Percentiles rank a stretch among this genome's conserved stretches.
Conservation (phyloP, 1,139 yeast species). For the Blastobotrys buckinghamii region DNA sequence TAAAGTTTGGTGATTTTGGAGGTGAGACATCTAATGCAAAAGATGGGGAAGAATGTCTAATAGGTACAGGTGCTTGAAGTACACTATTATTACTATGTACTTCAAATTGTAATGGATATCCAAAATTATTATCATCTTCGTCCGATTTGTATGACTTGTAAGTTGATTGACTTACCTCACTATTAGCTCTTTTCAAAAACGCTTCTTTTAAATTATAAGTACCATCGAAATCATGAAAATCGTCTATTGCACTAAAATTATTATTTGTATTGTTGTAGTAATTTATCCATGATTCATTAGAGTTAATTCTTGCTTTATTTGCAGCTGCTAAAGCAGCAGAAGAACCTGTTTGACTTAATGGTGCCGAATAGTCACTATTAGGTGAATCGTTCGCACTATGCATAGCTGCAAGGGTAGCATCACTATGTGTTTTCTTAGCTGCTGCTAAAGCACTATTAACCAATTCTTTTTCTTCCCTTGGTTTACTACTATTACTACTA, state of each 20-base stretch:
- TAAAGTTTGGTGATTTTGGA: neutral
- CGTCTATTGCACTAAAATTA: neutral
- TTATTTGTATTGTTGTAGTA: too few species aligned
- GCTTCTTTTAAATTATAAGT: neutral
- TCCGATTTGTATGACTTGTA: too few species aligned
- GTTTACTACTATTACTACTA: neutral
- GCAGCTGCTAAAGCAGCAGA: slow-evolving; percentile 7
- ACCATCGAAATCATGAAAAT: neutral
- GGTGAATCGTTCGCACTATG: neutral
- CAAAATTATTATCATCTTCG: neutral
- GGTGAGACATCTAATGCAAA: neutral
- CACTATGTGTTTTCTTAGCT: slow-evolving; percentile 1
- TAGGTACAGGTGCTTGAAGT: slow-evolving; percentile 1
- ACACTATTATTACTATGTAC: neutral
- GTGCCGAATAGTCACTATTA: neutral
- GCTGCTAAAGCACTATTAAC: slow-evolving; percentile 1
- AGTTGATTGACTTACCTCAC: neutral
- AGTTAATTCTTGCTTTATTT: neutral
- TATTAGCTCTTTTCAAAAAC: neutral
- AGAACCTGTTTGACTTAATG: neutral
- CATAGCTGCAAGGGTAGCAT: neutral
- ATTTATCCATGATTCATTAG: neutral
- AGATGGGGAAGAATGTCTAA: slow-evolving; percentile 2
- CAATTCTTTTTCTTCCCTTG: neutral
- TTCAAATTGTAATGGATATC: neutral